These are phyloP conservation scores for Microcyclosporella mali DNA, from an alignment of 2,329 filamentous ascomycete species.

Conservation along the genomic window DNA sequence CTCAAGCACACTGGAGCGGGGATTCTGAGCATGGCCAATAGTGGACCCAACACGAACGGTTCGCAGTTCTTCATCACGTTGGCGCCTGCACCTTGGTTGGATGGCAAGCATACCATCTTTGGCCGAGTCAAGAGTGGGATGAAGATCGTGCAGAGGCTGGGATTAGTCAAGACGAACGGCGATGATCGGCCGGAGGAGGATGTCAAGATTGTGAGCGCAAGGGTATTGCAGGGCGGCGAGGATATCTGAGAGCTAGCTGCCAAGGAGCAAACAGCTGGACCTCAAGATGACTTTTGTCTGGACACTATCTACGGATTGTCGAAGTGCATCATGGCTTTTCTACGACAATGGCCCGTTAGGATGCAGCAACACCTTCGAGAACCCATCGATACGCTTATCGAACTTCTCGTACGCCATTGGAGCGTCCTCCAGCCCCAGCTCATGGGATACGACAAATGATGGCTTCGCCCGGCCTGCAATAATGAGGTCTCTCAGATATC, in stretches of 20 bases:
- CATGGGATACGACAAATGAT: slow-evolving; percentile 60
- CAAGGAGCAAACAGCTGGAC: background rate
- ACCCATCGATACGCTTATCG: slow-evolving; percentile 59
- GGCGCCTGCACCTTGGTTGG: slow-evolving; percentile 90
- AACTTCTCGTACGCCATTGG: slow-evolving; percentile 56
- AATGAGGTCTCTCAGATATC: slow-evolving; percentile 60
- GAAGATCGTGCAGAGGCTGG: slow-evolving; percentile 79
- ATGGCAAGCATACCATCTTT: slow-evolving; percentile 96
- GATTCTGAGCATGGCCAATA: slow-evolving; percentile 93
- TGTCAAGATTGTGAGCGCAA: slow-evolving; percentile 70
- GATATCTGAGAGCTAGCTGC: slow-evolving; percentile 45
- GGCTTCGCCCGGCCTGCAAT: slow-evolving; percentile 59
- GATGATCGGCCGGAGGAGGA: slow-evolving; percentile 79
- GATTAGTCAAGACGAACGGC: slow-evolving; percentile 71
- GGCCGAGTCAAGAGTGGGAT: slow-evolving; percentile 81
- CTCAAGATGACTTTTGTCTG: background rate
- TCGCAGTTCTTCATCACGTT: slow-evolving; percentile 95
- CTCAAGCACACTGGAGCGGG: slow-evolving; percentile 91
- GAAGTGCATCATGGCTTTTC: background rate
- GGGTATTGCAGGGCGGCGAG: slow-evolving; percentile 61
- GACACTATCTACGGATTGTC: no score
- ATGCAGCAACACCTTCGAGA: slow-evolving; percentile 62
- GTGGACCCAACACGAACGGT: slow-evolving; percentile 86
- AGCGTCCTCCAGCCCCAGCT: slow-evolving; percentile 57
- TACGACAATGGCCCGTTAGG: slow-evolving; percentile 49